Evolutionary conservation across 2,329 filamentous ascomycete genomes (phyloP).

Genomic region (Venturia asperata): DNA sequence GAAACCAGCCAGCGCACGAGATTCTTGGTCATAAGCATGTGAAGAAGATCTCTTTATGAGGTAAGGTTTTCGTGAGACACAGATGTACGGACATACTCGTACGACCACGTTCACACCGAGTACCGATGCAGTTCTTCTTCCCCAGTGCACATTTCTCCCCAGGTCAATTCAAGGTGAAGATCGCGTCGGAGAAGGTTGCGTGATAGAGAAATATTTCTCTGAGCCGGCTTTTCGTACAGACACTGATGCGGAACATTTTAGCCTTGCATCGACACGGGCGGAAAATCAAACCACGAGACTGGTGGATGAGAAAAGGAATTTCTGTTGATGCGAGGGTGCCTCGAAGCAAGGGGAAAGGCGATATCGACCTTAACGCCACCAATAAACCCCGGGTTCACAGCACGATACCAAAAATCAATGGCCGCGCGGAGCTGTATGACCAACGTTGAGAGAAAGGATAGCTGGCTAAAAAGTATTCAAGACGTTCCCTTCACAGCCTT

Average conservation of each 20-base stretch:
- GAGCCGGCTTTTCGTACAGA: not conserved
- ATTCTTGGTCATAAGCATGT: not conserved
- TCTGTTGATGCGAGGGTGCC: not conserved
- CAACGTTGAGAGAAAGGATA: too few relatives aligned
- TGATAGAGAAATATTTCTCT: too few relatives aligned
- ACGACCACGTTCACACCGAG: too few relatives aligned
- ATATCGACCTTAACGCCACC: not conserved
- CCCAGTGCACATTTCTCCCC: not conserved
- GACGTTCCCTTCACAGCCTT: too few relatives aligned
- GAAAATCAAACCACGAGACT: not conserved
- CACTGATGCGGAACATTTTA: not conserved
- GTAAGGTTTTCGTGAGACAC: not conserved
- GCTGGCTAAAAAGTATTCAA: too few relatives aligned
- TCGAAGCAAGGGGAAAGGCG: not conserved
- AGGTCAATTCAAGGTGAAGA: too few relatives aligned
- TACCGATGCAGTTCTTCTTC: too few relatives aligned
- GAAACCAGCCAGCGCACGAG: not conserved
- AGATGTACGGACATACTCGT: not conserved
- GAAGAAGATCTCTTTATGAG: not conserved
- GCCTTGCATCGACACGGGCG: not conserved
- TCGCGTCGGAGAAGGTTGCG: not conserved
- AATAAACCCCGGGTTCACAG: not conserved
- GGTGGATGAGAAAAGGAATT: not conserved
- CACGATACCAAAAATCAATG: not conserved
- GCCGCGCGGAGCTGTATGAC: too few relatives aligned